phyloP scores from a whole-genome alignment of 2,329 filamentous ascomycete species.

The Cercospora janseana region DNA sequence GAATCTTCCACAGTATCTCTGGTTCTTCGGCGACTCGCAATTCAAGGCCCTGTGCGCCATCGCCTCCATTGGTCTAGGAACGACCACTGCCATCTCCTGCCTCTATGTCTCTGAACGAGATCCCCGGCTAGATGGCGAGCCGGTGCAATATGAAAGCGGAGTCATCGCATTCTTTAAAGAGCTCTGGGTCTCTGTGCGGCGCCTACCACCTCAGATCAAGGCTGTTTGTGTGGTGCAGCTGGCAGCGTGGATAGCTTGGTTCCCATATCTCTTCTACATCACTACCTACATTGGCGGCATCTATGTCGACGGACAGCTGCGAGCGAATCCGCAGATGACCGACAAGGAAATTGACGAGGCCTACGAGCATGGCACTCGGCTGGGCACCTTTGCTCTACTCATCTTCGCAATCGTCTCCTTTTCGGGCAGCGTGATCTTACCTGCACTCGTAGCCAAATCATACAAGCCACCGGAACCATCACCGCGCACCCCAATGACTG shows the following conservation, averaged over 20 bases:
- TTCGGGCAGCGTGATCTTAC: constrained; percentile 74
- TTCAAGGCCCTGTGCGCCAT: constrained; percentile 91
- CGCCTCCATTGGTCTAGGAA: constrained; percentile 68
- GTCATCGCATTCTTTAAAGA: constrained; percentile 75
- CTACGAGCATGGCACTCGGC: constrained; percentile 80
- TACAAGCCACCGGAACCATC: constrained; percentile 55
- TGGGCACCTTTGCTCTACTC: constrained; percentile 85
- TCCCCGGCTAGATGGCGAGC: constrained; percentile 68
- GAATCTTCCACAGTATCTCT: constrained; percentile 69
- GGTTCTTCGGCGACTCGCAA: constrained; percentile 81
- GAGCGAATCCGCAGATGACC: constrained; percentile 73
- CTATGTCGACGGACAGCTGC: constrained; percentile 79
- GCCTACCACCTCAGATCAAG: constrained; percentile 80
- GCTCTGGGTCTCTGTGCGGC: constrained; percentile 72
- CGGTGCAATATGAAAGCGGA: constrained; percentile 60
- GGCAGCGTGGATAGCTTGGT: constrained; percentile 98
- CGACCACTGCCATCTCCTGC: constrained; percentile 70
- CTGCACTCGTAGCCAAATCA: constrained; percentile 79
- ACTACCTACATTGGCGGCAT: constrained; percentile 93
- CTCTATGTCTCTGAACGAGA: constrained; percentile 72
- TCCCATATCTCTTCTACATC: constrained; percentile 92
- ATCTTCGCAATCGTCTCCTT: constrained; percentile 86
- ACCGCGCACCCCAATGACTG: constrained; percentile 41
- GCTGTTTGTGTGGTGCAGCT: constrained; percentile 93
- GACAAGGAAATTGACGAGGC: constrained; percentile 71